Base-by-base conservation (phyloP, 495 filamentous ascomycete genomes). In the Penicillium crystallinum region DNA sequence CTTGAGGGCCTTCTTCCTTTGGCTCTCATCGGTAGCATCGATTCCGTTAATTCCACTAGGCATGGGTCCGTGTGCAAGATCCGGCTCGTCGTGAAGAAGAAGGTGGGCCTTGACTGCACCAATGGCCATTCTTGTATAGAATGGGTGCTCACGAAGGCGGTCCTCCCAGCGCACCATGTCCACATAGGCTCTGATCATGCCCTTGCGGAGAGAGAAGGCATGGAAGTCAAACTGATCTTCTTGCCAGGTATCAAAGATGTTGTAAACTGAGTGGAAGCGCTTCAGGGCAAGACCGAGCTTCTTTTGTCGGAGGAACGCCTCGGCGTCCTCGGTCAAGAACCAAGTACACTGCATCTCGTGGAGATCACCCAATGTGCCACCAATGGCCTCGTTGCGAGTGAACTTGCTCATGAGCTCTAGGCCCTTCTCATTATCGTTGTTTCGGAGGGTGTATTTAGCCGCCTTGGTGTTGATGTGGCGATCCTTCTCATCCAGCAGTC, bases 161-260 rank as follows among this genome's bases (percentile, higher is more conserved):
- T 99, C 91, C 61, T 97, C 92, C 93, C 93, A 99, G 53, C 88
- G 83, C 21, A 97, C 75, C 90, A 97, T 96, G 55, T 96, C 90
- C 17, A 97, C 76, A 62, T 99, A 99, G 0, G 95, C 89, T 40
- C 93, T 76, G 52, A 97, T 88, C 77, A 95, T 92, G 6, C 95
- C 93, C 70, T 97, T 97, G 9, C 91, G 79, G 6, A 97, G 75
- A 7, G 91, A 97, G 72, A 97, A 99, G 68, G 83, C 88, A 73
- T 99, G 93, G 77, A 99, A 99, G 64, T 99, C 93, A 60, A 96
- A 97, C 61, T 99, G 93, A 58, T 99, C 93, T 58, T 99, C 93
- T 57, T 95, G 85, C 93, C 93, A 99, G 35, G 87, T 83, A 25
- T 97, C 92, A 59, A 99, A 97, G 51, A 97, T 91, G 70, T 92